Evolutionary conservation across 2,329 filamentous ascomycete species (phyloP), one percentile per base, ranked within the genome.

Genomic region (Alternaria sp.): DNA sequence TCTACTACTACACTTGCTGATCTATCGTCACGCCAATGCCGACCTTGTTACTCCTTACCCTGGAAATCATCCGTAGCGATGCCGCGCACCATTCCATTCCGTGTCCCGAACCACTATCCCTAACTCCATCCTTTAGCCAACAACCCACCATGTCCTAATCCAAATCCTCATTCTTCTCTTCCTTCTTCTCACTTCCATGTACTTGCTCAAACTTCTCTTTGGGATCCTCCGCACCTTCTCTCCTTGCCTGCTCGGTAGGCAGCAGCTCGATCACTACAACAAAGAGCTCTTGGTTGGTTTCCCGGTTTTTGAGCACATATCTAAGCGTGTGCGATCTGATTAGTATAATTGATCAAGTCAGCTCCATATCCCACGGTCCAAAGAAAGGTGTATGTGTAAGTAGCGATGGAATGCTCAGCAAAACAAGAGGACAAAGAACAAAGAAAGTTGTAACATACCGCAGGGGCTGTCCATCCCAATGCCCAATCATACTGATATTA

Each of bases 251-350:
- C 48, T 92, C 89, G 57, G 87, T 89, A 9, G 90, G 85, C 61
- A 95, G 85, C 4, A 97, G 83, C 18, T 89, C 90, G 76, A 98
- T 94, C 5, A 93, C 80, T 16, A 98, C 84, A 46, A 94, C 92
- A 30, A 97, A 87, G 70, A 97, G 92, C 16, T 92, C 85, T 34
- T 92, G 86, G 49, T 87, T 87, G 0, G 92, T 94, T 22, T 84
- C 79, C 62, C 87, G 88, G 79, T 97, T 92, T 75, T 94, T 94
- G 74, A 98, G 85, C 60, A 96, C 92, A 80, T 98, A 97, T 86
- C 94, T 94, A 81, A 96, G 87, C 69, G 89, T 85, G 81, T 96
- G 92, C 83, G 92, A 90, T 84, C 91, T 87, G 85, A 71, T 76
- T 71, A 77, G 76, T 65, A 38, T 34, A 51, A 56, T 41, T 43